These are phyloP conservation scores for Avicennia marina DNA, from an alignment of 257 asterid genomes.

Conservation along the genomic window DNA sequence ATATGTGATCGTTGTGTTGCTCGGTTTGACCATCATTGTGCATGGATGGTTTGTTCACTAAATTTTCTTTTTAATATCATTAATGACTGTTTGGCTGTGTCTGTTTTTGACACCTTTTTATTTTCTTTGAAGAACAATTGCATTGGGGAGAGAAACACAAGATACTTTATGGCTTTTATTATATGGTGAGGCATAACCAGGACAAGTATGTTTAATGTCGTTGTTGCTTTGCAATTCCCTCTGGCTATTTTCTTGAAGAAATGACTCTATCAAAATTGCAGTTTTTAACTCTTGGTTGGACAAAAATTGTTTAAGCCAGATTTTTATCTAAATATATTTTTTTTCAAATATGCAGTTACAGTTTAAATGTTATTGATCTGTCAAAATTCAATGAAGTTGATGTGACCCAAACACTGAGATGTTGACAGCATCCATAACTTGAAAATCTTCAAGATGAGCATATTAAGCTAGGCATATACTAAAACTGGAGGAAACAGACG, in stretches of 20 bases:
- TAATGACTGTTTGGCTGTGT: constrained; percentile 5
- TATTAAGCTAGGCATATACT: neutral
- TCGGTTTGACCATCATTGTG: constrained; percentile 98
- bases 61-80: constrained; percentile 17
- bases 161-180: constrained; percentile 95
- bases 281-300: neutral
- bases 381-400: neutral
- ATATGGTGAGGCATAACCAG: constrained; percentile 67
- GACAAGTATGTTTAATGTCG: constrained; percentile 5
- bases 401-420: neutral
- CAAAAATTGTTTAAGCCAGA: too few relatives aligned
- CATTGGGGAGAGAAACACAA: constrained; percentile 91
- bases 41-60: constrained; percentile 80
- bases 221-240: constrained; percentile 4
- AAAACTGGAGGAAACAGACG: neutral
- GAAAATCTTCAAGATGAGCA: constrained; percentile 2
- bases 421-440: neutral
- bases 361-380: neutral
- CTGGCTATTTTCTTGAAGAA: neutral
- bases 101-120: constrained; percentile 4
- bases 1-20: constrained; percentile 93
- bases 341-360: neutral
- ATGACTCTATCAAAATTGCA: neutral
- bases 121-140: constrained; percentile 77
- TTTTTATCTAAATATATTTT: neutral